phyloP scores from a whole-genome alignment of 768 basidiomycete species.

The Rhizopogon salebrosus region DNA sequence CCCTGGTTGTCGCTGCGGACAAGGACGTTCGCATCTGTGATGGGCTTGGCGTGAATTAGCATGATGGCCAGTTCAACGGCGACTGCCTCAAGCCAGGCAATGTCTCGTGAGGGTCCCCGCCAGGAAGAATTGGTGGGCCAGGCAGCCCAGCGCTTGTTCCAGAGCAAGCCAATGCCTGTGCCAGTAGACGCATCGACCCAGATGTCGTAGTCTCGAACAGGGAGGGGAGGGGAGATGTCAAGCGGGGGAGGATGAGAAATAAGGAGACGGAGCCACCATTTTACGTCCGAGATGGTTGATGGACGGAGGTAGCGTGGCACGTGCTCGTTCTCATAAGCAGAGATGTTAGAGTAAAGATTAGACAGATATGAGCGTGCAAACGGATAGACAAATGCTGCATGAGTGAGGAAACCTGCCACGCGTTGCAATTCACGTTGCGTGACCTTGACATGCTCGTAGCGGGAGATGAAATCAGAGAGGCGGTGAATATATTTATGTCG shows the following conservation, averaged over 20 bases:
- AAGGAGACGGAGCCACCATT: too few relatives aligned
- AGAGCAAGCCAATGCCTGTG: conserved; percentile 35
- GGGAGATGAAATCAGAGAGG: conserved; percentile 9
- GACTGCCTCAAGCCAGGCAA: conserved; percentile 23
- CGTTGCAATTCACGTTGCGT: conserved; percentile 13
- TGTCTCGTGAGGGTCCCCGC: conserved; percentile 16
- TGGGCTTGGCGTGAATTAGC: background rate
- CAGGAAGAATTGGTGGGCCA: conserved; percentile 15
- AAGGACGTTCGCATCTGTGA: conserved; percentile 12
- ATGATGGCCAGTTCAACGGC: conserved; percentile 11
- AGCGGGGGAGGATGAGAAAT: background rate
- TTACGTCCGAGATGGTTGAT: too few relatives aligned
- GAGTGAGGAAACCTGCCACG: conserved; percentile 16
- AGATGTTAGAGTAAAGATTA: too few relatives aligned
- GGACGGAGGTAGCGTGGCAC: too few relatives aligned
- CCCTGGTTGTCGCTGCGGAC: conserved; percentile 31
- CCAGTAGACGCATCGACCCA: conserved; percentile 34
- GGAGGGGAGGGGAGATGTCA: background rate
- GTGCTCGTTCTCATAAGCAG: too few relatives aligned
- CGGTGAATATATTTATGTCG: conserved; percentile 16
- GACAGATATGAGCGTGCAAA: too few relatives aligned
- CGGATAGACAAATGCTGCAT: conserved; percentile 1
- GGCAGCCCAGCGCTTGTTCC: conserved; percentile 23
- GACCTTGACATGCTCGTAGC: background rate
- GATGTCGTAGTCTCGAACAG: conserved; percentile 12